A percentile compares a stretch with the other conserved stretches of the same genome.
phyloP scores from a whole-genome alignment of 805 yeast genomes.

The Ogataea neopini region DNA sequence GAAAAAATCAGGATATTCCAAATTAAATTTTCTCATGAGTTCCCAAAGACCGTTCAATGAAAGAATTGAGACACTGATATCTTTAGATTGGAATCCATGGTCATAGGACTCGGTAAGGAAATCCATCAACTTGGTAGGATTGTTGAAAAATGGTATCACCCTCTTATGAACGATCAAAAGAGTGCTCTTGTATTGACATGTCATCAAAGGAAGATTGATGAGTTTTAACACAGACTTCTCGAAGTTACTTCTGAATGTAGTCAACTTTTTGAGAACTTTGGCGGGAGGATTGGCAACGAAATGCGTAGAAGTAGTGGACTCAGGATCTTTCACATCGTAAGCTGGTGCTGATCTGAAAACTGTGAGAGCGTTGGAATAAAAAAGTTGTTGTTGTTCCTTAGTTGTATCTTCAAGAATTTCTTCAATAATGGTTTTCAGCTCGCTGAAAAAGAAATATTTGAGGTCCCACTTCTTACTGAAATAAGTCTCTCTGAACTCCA shows the following conservation, averaged over 20 bases:
- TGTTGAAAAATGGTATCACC: slow-evolving; percentile 75
- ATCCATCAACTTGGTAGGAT: slow-evolving; percentile 88
- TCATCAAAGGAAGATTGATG: slow-evolving; percentile 45
- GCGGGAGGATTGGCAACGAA: slow-evolving; percentile 48
- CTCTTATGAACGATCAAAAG: slow-evolving; percentile 77
- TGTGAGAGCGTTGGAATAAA: slow-evolving; percentile 44
- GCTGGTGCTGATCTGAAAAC: slow-evolving; percentile 34
- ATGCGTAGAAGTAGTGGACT: slow-evolving; percentile 31
- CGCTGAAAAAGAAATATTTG: slow-evolving; percentile 69
- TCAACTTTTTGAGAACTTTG: slow-evolving; percentile 34
- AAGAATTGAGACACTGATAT: slow-evolving; percentile 48
- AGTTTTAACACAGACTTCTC: slow-evolving; percentile 68
- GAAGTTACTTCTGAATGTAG: slow-evolving; percentile 58
- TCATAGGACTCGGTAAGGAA: slow-evolving; percentile 86
- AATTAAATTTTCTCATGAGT: slow-evolving; percentile 74
- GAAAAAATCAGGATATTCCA: slow-evolving; percentile 92
- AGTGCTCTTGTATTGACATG: slow-evolving; percentile 65
- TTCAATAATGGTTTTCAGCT: slow-evolving; percentile 35
- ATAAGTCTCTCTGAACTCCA: slow-evolving; percentile 57
- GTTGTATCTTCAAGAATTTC: slow-evolving; percentile 25
- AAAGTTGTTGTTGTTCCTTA: slow-evolving; percentile 15
- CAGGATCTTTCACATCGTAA: slow-evolving; percentile 38
- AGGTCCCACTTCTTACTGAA: slow-evolving; percentile 70
- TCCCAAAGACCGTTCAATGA: slow-evolving; percentile 87
- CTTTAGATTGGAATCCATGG: slow-evolving; percentile 35